phyloP scores from a whole-genome alignment of 768 basidiomycete species.

The Termitomyces sp. region DNA sequence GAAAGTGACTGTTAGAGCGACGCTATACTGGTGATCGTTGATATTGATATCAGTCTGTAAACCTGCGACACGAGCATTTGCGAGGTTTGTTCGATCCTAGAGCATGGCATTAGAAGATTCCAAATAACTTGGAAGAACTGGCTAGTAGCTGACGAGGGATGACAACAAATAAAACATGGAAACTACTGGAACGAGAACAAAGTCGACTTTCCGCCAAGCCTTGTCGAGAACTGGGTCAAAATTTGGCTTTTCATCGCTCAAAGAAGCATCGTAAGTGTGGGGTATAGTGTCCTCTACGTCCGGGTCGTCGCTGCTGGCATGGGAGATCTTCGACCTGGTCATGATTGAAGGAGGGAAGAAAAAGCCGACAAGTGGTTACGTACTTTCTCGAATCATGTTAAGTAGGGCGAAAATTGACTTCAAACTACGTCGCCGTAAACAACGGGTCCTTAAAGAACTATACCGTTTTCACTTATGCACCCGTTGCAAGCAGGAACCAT shows the following conservation, averaged over 20 bases:
- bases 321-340: neutral
- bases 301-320: neutral
- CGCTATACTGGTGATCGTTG: neutral
- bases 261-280: neutral
- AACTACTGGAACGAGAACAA: neutral
- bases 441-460: too few relatives aligned
- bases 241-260: neutral
- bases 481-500: too few relatives aligned
- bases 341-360: constrained; percentile 72
- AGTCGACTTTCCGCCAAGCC: neutral
- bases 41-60: neutral
- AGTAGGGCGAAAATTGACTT: too few relatives aligned
- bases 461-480: too few relatives aligned
- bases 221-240: neutral
- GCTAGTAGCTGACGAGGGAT: neutral
- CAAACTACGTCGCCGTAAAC: too few relatives aligned
- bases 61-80: neutral
- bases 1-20: neutral
- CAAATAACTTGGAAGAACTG: neutral
- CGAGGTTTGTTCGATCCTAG: neutral
- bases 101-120: neutral
- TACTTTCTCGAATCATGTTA: neutral
- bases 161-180: neutral
- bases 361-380: neutral
- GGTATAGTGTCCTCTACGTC: neutral